phyloP scores from a whole-genome alignment of 495 filamentous ascomycete species.

The Thermothielavioides terrestris region DNA sequence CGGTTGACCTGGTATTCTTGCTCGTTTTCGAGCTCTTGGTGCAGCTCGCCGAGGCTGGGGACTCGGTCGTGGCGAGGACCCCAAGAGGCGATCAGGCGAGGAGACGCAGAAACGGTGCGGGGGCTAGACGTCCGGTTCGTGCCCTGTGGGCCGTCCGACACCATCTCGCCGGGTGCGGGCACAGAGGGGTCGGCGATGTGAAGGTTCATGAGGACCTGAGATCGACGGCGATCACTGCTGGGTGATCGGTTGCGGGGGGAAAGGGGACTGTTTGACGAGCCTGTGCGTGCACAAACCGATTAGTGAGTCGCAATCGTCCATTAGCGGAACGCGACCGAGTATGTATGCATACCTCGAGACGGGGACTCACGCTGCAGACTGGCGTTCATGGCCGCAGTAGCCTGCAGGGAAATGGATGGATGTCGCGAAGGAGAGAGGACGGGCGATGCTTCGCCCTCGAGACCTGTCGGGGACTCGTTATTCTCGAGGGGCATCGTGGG shows the following conservation, averaged over 20 bases:
- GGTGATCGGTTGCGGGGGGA: conserved; percentile 47
- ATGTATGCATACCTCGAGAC: conserved; percentile 38
- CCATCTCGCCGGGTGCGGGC: conserved; percentile 56
- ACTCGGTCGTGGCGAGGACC: conserved; percentile 55
- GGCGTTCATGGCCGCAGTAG: conserved; percentile 61
- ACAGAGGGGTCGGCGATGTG: conserved; percentile 59
- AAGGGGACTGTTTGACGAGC: conserved; percentile 47
- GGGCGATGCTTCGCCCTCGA: conserved; percentile 30
- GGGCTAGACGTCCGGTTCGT: conserved; percentile 49
- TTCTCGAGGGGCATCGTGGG: conserved; percentile 36
- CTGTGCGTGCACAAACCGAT: conserved; percentile 23
- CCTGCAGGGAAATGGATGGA: conserved; percentile 55
- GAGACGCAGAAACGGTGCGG: conserved; percentile 48
- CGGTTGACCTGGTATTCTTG: conserved; percentile 96
- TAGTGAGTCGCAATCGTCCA: background rate
- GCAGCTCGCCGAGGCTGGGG: conserved; percentile 86
- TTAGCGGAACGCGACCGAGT: background rate
- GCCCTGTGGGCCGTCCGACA: conserved; percentile 31
- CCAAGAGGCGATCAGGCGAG: conserved; percentile 44
- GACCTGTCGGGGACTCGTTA: conserved; percentile 31
- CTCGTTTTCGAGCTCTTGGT: conserved; percentile 90
- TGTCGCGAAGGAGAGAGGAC: conserved; percentile 47
- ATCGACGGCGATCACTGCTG: conserved; percentile 53
- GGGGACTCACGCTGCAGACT: conserved; percentile 57
- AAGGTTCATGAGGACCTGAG: conserved; percentile 63